Percentiles rank a stretch among this genome's conserved stretches.
These are phyloP conservation scores for Eucalyptus sideroxylon DNA, from an alignment of 345 rosid species.

Conservation along the genomic window DNA sequence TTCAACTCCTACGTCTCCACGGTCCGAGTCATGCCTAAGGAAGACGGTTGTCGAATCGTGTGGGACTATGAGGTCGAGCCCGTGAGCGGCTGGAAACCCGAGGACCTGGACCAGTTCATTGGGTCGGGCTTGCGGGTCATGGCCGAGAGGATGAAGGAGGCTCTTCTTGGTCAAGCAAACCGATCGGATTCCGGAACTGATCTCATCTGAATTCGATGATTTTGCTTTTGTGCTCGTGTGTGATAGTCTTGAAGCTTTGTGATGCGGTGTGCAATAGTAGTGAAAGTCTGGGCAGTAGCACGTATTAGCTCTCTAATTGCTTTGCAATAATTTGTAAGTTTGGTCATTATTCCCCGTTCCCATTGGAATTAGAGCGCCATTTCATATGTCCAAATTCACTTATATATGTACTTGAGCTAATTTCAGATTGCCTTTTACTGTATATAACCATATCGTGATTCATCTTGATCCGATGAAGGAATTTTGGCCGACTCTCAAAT, in stretches of 20 bases:
- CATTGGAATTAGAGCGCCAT: too few species aligned
- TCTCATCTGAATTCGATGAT: neutral
- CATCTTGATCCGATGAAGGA: too few species aligned
- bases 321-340: too few species aligned
- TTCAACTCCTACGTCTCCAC: conserved; percentile 16
- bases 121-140: conserved; percentile 18
- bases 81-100: conserved; percentile 10
- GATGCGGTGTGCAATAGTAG: too few species aligned
- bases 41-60: conserved; percentile 15
- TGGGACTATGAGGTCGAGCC: conserved; percentile 43
- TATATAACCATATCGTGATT: too few species aligned
- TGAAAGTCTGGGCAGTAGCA: too few species aligned
- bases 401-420: too few species aligned
- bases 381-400: too few species aligned
- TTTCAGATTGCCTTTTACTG: too few species aligned
- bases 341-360: too few species aligned
- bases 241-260: neutral
- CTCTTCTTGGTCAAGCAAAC: neutral
- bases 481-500: too few species aligned
- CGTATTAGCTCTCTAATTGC: too few species aligned
- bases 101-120: conserved; percentile 23
- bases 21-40: conserved; percentile 1
- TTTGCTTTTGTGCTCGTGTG: neutral
- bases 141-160: conserved; percentile 32
- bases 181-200: neutral